phyloP scores from a whole-genome alignment of 495 filamentous ascomycete genomes.

The Darksidea phi region DNA sequence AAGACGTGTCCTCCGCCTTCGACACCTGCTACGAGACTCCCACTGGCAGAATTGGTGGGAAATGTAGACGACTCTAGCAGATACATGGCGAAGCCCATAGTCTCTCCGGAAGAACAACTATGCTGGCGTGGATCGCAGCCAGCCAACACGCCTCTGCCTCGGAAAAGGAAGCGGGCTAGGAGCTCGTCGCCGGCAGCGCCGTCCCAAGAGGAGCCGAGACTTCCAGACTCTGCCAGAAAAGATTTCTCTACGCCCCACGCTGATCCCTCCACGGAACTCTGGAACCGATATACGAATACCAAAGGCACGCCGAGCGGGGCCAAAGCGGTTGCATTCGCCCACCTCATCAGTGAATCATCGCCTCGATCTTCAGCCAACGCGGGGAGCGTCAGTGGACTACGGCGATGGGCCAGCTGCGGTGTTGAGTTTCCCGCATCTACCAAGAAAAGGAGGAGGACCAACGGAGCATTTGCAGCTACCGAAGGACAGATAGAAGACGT shows the following conservation, averaged over 20 bases:
- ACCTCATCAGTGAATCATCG: conserved; percentile 42
- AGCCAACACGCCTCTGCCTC: conserved; percentile 49
- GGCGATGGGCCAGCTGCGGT: conserved; percentile 63
- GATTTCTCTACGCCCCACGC: conserved; percentile 69
- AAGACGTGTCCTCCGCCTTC: conserved; percentile 47
- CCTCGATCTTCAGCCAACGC: conserved; percentile 39
- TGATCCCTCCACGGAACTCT: conserved; percentile 82
- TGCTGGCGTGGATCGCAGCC: conserved; percentile 62
- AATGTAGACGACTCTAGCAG: conserved; percentile 60
- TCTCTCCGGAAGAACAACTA: conserved; percentile 70
- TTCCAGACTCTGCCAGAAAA: conserved; percentile 49
- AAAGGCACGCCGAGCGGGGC: conserved; percentile 29
- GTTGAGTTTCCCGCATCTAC: conserved; percentile 56
- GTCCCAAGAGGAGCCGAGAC: conserved; percentile 55
- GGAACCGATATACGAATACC: conserved; percentile 65
- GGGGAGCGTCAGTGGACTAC: conserved; percentile 42
- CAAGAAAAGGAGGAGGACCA: conserved; percentile 54
- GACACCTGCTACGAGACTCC: conserved; percentile 72
- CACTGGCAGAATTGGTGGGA: conserved; percentile 77
- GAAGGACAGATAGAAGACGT: conserved; percentile 50
- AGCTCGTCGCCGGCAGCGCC: conserved; percentile 81
- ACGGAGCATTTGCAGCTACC: conserved; percentile 26
- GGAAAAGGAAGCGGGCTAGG: conserved; percentile 63
- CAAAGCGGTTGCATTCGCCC: conserved; percentile 36
- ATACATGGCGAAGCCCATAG: conserved; percentile 45